Percentiles rank a stretch among this genome's conserved stretches.
phyloP scores from a whole-genome alignment of 805 yeast genomes.

The Sugiyamaella marilandica region DNA sequence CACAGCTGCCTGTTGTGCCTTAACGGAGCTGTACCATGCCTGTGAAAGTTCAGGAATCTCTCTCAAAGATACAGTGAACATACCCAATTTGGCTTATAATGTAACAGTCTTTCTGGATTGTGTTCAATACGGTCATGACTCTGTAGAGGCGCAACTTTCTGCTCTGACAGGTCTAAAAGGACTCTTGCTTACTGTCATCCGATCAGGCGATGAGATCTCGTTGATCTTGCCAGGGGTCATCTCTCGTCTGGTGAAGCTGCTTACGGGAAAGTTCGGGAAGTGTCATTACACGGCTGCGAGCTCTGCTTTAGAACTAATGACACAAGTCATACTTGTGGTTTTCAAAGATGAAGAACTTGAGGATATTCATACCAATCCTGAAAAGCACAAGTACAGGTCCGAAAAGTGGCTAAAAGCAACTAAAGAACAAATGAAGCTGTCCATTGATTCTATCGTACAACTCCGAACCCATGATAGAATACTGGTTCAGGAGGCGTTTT shows the following conservation, averaged over 20 bases:
- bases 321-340: slow-evolving; percentile 14
- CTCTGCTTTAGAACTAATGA: slow-evolving; percentile 19
- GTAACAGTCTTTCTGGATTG: slow-evolving; percentile 23
- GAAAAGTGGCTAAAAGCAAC: slow-evolving; percentile 54
- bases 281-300: slow-evolving; percentile 22
- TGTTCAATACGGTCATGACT: slow-evolving; percentile 18
- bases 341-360: slow-evolving; percentile 19
- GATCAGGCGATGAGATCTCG: slow-evolving; percentile 24
- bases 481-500: slow-evolving; percentile 34
- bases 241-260: slow-evolving; percentile 26
- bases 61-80: slow-evolving; percentile 1
- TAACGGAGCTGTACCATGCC: slow-evolving; percentile 22
- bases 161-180: slow-evolving; percentile 19
- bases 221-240: slow-evolving; percentile 32
- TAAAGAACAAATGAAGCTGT: slow-evolving; percentile 44
- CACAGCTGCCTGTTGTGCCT: slow-evolving; percentile 27
- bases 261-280: slow-evolving; percentile 22
- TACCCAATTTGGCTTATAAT: slow-evolving; percentile 25
- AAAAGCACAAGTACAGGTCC: slow-evolving; percentile 35
- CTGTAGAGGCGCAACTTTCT: slow-evolving; percentile 19
- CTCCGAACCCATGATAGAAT: slow-evolving; percentile 29
- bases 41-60: slow-evolving; percentile 8
- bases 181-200: slow-evolving; percentile 11
- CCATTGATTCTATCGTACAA: slow-evolving; percentile 37
- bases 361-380: slow-evolving; percentile 11